These are phyloP conservation scores for Musa acuminata DNA, from an alignment of 176 grass and related monocot genomes.

Conservation along the genomic window DNA sequence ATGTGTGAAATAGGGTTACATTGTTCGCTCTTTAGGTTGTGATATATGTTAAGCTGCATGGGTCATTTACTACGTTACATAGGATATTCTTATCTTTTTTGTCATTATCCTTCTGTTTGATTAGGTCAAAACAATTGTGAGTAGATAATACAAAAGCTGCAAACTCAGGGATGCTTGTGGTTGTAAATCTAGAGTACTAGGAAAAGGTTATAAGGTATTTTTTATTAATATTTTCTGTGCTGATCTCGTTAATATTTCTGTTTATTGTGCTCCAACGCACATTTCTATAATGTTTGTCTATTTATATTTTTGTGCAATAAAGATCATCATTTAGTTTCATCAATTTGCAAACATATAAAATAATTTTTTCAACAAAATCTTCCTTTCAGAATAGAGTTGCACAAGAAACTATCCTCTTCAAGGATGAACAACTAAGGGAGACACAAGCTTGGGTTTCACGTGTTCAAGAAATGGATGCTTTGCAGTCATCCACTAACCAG, in stretches of 20 bases:
- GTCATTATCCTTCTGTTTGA: too few relatives aligned
- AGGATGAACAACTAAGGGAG: slow-evolving; percentile 96
- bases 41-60: too few relatives aligned
- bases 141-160: too few relatives aligned
- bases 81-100: too few relatives aligned
- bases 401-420: slow-evolving; percentile 88
- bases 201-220: too few relatives aligned
- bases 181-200: too few relatives aligned
- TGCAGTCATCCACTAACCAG: slow-evolving; percentile 60
- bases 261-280: not conserved
- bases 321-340: not conserved
- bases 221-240: too few relatives aligned
- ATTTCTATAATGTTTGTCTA: not conserved
- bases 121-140: too few relatives aligned
- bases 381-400: slow-evolving; percentile 70
- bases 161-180: too few relatives aligned
- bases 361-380: not conserved
- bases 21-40: too few relatives aligned
- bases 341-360: not conserved
- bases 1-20: too few relatives aligned
- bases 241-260: not conserved
- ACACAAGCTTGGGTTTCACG: slow-evolving; percentile 80
- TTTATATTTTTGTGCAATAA: not conserved
- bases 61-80: too few relatives aligned
- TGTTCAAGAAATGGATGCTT: slow-evolving; percentile 93